Evolutionary conservation across 768 basidiomycete species (phyloP).

Genomic region (Trametes gibbosa): DNA sequence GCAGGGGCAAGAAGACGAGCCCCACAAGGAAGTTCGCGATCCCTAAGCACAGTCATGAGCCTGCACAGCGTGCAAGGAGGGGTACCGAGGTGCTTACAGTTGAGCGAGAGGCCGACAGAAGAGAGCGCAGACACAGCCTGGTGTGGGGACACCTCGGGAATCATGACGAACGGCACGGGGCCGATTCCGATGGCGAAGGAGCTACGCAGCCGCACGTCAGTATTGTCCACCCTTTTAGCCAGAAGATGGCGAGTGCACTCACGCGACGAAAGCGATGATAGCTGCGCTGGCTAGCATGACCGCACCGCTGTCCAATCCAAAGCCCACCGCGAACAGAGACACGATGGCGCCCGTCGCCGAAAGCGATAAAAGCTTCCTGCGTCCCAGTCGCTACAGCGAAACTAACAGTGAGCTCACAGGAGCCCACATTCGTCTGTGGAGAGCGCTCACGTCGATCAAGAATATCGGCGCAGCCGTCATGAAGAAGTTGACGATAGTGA

Average conservation of each 20-base stretch:
- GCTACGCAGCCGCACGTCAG: slow-evolving; percentile 35
- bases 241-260: slow-evolving; percentile 25
- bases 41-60: slow-evolving; percentile 48
- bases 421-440: slow-evolving; percentile 76
- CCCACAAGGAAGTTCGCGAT: slow-evolving; percentile 82
- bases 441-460: slow-evolving; percentile 68
- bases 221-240: not conserved
- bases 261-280: slow-evolving; percentile 82
- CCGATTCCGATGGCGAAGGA: slow-evolving; percentile 90
- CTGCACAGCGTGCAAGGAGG: not conserved
- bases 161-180: slow-evolving; percentile 89
- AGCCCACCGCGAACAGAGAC: slow-evolving; percentile 66
- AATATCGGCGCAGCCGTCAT: slow-evolving; percentile 87
- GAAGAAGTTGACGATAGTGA: slow-evolving; percentile 78
- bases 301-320: slow-evolving; percentile 62
- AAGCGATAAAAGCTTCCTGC: slow-evolving; percentile 61
- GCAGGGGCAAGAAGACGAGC: slow-evolving; percentile 79
- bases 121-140: slow-evolving; percentile 83
- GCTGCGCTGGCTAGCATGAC: slow-evolving; percentile 66
- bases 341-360: slow-evolving; percentile 66
- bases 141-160: slow-evolving; percentile 83
- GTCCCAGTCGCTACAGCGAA: slow-evolving; percentile 63
- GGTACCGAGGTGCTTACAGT: slow-evolving; percentile 56
- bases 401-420: slow-evolving; percentile 60
- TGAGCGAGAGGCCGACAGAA: slow-evolving; percentile 68